Percentiles rank a stretch among this genome's conserved stretches.
Conservation (phyloP, 2,329 filamentous ascomycete genomes). For the Venturia effusa region DNA sequence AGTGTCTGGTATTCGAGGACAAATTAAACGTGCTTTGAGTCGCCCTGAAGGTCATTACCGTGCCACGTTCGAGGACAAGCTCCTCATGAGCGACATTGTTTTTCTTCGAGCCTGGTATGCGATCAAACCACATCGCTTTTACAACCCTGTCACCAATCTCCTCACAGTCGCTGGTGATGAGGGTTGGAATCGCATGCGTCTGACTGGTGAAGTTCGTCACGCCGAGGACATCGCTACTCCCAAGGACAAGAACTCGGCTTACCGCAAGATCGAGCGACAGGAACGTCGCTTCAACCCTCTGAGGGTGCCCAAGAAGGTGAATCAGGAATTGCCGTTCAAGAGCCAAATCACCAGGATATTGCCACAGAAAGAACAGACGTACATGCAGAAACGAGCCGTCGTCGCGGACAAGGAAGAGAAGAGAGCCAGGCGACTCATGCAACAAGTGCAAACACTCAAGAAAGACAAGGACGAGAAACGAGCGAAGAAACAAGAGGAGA, state of each 20-base stretch:
- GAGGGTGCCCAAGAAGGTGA: conserved; percentile 66
- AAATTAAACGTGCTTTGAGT: conserved; percentile 90
- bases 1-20: conserved; percentile 86
- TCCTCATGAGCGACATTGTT: conserved; percentile 91
- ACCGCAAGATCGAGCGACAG: conserved; percentile 51
- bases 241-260: conserved; percentile 71
- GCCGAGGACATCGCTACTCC: conserved; percentile 67
- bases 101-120: conserved; percentile 97
- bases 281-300: conserved; percentile 47
- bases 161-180: conserved; percentile 44
- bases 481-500: conserved; percentile 76
- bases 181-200: conserved; percentile 79
- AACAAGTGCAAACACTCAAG: conserved; percentile 80
- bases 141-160: conserved; percentile 91
- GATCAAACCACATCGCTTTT: conserved; percentile 88
- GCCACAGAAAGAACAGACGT: conserved; percentile 70
- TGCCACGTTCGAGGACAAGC: conserved; percentile 97
- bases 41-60: conserved; percentile 95
- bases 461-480: conserved; percentile 87
- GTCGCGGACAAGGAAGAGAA: conserved; percentile 72
- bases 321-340: conserved; percentile 80
- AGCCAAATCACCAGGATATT: conserved; percentile 78
- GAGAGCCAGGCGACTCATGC: conserved; percentile 77
- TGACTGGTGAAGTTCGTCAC: conserved; percentile 83
- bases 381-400: conserved; percentile 93